Evolutionary conservation across 495 filamentous ascomycete species (phyloP), one percentile per base, ranked within the genome.

Genomic region (Aspergillus kassunensis): DNA sequence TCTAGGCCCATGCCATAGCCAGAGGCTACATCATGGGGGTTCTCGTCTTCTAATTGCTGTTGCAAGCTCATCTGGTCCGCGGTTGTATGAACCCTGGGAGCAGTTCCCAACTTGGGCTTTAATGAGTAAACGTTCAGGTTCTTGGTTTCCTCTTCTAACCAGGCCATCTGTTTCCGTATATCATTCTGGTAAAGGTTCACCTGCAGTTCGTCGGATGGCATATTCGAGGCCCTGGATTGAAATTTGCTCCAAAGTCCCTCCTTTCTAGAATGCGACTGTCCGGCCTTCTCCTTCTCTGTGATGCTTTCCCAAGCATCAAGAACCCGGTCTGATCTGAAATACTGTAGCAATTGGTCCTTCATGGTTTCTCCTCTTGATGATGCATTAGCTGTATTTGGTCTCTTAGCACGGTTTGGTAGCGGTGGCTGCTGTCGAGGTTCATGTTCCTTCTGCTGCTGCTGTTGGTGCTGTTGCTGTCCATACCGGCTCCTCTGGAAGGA

Each of bases 241-340:
- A 74, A 74, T 27, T 63, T 61, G 31, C 69, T 72, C 51, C 63
- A 62, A 3, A 63, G 66, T 44, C 68, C 67, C 6, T 67, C 66
- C 44, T 61, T 70, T 6, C 54, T 55, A n/a, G 8, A 56, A 12
- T 49, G 23, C 54, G 27, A 43, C 37, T 4, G 60, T 13, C 18
- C 21, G n/a, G 20, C 10, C 29, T 48, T 50, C 33, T 56, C 49
- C 20, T 58, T 63, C 12, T 57, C 55, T 24, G 58, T 48, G n/a
- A 62, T 58, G 35, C 23, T 61, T 21, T 72, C 69, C 69, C 69
- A 74, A 1, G 65, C 60, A 12, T 74, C 69, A n/a, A 65, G 48
- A 9, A 71, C 71, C n/a, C 63, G 62, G 49, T 74, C 71, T 3
- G 66, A 67, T 29, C 66, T 72, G 21, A 74, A 58, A 53, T 65